Evolutionary conservation across 2,329 filamentous ascomycete species (phyloP).

Genomic region (Fusarium austroafricanum): DNA sequence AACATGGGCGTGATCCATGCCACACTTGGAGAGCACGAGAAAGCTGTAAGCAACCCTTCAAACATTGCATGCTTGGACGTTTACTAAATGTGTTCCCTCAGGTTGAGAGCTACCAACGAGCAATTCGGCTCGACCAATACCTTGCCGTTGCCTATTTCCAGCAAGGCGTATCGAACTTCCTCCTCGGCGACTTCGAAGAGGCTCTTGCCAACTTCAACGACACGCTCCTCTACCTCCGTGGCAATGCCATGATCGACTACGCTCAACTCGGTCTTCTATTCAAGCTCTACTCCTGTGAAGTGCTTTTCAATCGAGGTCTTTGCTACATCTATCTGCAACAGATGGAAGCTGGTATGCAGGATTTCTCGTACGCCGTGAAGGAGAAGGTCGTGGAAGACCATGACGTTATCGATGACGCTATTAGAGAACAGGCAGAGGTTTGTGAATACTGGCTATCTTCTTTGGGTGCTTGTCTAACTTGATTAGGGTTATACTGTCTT

Average conservation of each 20-base stretch:
- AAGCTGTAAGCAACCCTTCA: conserved; percentile 75
- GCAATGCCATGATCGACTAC: conserved; percentile 98
- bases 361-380: conserved; percentile 89
- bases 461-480: conserved; percentile 43
- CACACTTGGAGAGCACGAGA: conserved; percentile 93
- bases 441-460: conserved; percentile 31
- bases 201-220: conserved; percentile 99
- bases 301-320: conserved; percentile 94
- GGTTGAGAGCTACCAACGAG: conserved; percentile 95
- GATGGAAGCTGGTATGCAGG: conserved; percentile 88
- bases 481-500: conserved; percentile 94
- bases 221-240: conserved; percentile 90
- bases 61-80: conserved; percentile 5
- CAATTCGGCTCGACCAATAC: conserved; percentile 91
- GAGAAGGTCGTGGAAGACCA: conserved; percentile 97
- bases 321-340: conserved; percentile 98
- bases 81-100: conserved; percentile 52
- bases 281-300: conserved; percentile 97
- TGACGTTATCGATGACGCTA: conserved; percentile 97
- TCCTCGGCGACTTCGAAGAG: conserved; percentile 96
- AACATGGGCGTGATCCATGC: conserved; percentile 99
- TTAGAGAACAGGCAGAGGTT: conserved; percentile 91
- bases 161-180: conserved; percentile 97
- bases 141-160: conserved; percentile 98
- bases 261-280: conserved; percentile 95